Evolutionary conservation across 2,329 filamentous ascomycete genomes (phyloP), one percentile per base, ranked within the genome.

Genomic region (Penicillium sp.): DNA sequence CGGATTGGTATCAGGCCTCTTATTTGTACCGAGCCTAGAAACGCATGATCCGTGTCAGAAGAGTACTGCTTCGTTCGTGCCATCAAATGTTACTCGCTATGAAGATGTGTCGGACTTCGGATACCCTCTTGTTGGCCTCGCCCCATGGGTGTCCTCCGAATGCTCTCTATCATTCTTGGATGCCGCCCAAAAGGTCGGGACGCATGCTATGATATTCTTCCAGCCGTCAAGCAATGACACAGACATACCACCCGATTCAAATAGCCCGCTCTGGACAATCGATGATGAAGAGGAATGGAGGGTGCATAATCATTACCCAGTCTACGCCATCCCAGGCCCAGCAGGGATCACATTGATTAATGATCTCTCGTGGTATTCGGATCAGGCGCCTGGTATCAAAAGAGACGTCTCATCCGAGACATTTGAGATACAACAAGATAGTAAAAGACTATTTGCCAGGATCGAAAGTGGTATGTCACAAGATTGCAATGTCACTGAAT

Each of bases 11-110:
- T 82, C 84, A 60, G 93, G 93, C 57, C 82, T 97, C 14, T 81
- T 97, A 53, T 97, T 94, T 70, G 88, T 96, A 2, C 94, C 93
- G 4, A 83, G 86, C 56, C 79, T 96, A 38, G 69, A 74, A 6
- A 53, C 67, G 10, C 70, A 79, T 52, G 81, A 87, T 58, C 74
- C 79, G 0, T 97, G 92, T 75, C 79, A 79, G 67, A 76, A 84
- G 14, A 73, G 82, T 43, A 84, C 87, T 39, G 79, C 79, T 38
- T 72, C 81, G n/a, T 85, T 87, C 62, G 80, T 97, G 8, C 90
- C 91, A 1, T 64, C 71, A 35, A 92, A 94, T 70, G 90, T 85
- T 51, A 96, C 90, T 11, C 84, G 87, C 14, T 81, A 83, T 62
- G 70, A 74, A n/a, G 81, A 94, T 65, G 82, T 97, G 14, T 79